These are phyloP conservation scores for Phytophthora sp. DNA, from an alignment of 352 stramenopile genomes.

Conservation along the genomic window DNA sequence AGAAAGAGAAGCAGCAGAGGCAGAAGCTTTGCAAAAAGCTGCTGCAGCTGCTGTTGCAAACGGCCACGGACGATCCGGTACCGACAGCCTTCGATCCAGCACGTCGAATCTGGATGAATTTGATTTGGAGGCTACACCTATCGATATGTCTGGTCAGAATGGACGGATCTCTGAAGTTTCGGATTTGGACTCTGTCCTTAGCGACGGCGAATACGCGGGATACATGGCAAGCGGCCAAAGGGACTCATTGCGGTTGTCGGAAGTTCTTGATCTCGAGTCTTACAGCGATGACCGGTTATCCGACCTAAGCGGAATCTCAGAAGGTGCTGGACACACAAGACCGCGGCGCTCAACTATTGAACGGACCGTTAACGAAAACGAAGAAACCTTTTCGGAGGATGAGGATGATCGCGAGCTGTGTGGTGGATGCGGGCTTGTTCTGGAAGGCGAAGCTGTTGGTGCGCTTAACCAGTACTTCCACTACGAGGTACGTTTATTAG, in stretches of 20 bases:
- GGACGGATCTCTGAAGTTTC: slow-evolving; percentile 71
- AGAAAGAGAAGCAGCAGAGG: slow-evolving; percentile 40
- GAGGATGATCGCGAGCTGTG: slow-evolving; percentile 79
- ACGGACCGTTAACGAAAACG: slow-evolving; percentile 37
- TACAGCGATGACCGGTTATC: slow-evolving; percentile 57
- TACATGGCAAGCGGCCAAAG: slow-evolving; percentile 52
- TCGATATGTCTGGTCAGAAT: slow-evolving; percentile 41
- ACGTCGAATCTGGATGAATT: slow-evolving; percentile 68
- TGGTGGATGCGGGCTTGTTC: slow-evolving; percentile 66
- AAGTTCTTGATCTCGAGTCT: slow-evolving; percentile 78
- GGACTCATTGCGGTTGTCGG: slow-evolving; percentile 77
- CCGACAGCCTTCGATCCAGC: slow-evolving; percentile 39
- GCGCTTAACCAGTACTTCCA: slow-evolving; percentile 86
- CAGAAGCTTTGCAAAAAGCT: slow-evolving; percentile 28
- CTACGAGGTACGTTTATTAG: slow-evolving; percentile 56
- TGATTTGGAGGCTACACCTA: slow-evolving; percentile 58
- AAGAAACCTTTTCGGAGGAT: slow-evolving; percentile 61
- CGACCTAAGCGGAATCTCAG: slow-evolving; percentile 63
- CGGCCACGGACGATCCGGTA: slow-evolving; percentile 26
- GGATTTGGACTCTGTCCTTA: slow-evolving; percentile 65
- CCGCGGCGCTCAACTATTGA: slow-evolving; percentile 36
- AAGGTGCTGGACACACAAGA: slow-evolving; percentile 35
- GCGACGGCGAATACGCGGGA: slow-evolving; percentile 70
- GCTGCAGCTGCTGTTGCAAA: slow-evolving; percentile 38
- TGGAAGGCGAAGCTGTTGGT: slow-evolving; percentile 83